Evolutionary conservation across 176 grass and related monocot genomes (phyloP), one percentile per base, ranked within the genome.

Genomic region (Miscanthus lutarioriparius): DNA sequence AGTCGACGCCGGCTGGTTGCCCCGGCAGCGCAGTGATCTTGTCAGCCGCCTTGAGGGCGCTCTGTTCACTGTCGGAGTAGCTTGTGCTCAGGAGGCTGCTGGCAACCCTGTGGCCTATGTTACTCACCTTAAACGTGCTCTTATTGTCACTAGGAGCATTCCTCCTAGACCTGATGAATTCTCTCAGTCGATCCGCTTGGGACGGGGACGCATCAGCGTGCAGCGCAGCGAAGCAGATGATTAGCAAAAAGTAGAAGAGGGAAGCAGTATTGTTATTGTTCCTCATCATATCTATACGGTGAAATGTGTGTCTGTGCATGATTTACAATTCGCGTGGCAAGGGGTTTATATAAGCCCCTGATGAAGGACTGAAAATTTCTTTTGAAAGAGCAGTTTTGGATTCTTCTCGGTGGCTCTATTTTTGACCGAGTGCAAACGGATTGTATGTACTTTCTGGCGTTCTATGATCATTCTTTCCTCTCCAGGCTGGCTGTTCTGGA

Each of bases 1-100:
- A 89, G 49, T 89, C 53, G 0, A 81, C 82, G 43, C 76, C 59
- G 2, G 39, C 27, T 0, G 89, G 92, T 43, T 94, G 89, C 33
- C 92, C 83, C 0, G 89, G 92, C 75, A 94, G 36, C 39, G 80
- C 70, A 5, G 38, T 33, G 16, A 94, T 91, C 88, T 56, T 94
- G 11, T 91, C 83, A 8, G 75, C 80, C 17, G 35, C 91, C 81
- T 64, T 87, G 13, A 84, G 33, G 13, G 78, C 49, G 3, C 64
- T 78, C 33, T 83, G 74, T 10, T 85, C 72, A 1, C 51, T 20
- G 22, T 64, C 30, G 15, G 74, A 22, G 64, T 38, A 16, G 1
- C 19, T 54, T 8, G 62, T 22, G 28, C 22, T 38, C 37, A 28
- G 32, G 30, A 64, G 44, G 40, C 8, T 76, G n/a, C 12, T 1